Evolutionary conservation across 2,329 filamentous ascomycete species (phyloP), one percentile per base, ranked within the genome.

Genomic region (Cercospora beticola): DNA sequence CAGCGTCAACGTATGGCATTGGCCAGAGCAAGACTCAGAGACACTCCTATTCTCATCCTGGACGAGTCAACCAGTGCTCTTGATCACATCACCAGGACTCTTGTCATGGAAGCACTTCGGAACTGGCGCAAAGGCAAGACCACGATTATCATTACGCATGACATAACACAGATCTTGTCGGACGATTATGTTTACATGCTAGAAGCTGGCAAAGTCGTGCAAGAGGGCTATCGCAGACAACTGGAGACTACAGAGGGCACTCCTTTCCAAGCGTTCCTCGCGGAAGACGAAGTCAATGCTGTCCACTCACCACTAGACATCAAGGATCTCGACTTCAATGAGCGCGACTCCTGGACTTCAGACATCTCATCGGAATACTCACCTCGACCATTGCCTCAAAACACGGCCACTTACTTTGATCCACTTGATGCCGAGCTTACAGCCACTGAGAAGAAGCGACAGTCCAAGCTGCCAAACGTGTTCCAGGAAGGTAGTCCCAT

Each of bases 141-240:
- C 0, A 98, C 94, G 0, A 92, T 98, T 62, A 88, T 98, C 72
- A 94, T 98, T 74, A 97, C 95, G 0, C 94, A 98, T 75, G 93
- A 98, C 71, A 86, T 95, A 33, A 86, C 88, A 0, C 91, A 94
- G 72, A 94, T 98, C 9, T 78, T 81, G 4, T 81, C 87, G 0
- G 78, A 88, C 0, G 93, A 98, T 71, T 94, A 90, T 70, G 86
- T 96, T 0, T 97, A 94, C 72, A 86, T 97, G 10, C 82, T 98
- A 77, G 90, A 94, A 33, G 81, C 88, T 10, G 90, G 92, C 0
- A 77, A 77, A 0, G 82, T 97, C 0, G 85, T 90, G 0, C 88
- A 93, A 74, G 83, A 91, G 73, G 94, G 93, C 0, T 86, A 87
- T 68, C 85, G 87, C 26, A 82, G 81, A 54, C 82, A 86, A 1